Base-by-base conservation (phyloP, 164 flowering plant species). In the Paratinospora sagittata region DNA sequence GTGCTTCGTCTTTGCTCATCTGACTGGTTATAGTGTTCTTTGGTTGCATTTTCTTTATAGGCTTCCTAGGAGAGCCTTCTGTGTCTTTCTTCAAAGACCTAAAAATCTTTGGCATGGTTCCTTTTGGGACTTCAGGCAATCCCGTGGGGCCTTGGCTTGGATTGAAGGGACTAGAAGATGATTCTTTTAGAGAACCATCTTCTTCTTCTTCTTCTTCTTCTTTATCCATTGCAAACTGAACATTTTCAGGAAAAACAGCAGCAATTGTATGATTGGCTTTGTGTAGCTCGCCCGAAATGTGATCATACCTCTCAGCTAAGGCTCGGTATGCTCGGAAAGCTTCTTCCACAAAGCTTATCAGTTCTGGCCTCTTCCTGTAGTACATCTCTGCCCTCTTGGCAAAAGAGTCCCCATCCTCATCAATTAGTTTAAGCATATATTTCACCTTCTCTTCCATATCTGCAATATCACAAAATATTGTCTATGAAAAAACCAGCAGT, bases 381-480 rank as follows among this genome's bases (percentile, higher is more conserved):
- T 87, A 93, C 91, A 87, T 89, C 79, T 93, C 96, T 16, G 94
- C 96, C 69, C 94, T 78, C 75, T 81, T 78, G 10, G 87, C 86
- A 72, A 93, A 93, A 13, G 98, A 79, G 75, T 93, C 98, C 10
- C 92, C 97, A 72, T 89, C 92, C 45, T 87, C 86, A 16, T 89
- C 88, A 6, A 93, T 82, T 80, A 93, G 86, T 69, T 73, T 76
- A n/a, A 93, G 85, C 77, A 83, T 85, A 62, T 60, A 39, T 14
- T 75, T 71, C 47, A 93, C 92, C 77, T 87, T 93, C 57, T 87
- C 94, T 73, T 91, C 96, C 95, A 93, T 86, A 81, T 93, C 98
- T 91, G 84, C 55, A 68, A 60, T 43, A 17, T 17, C 68, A 67
- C 33, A 68, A 66, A 43, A 3, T 30, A 60, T 17, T 27, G 27